Base-by-base conservation (phyloP, 176 grass and related monocot species). In the Stipa capillata region DNA sequence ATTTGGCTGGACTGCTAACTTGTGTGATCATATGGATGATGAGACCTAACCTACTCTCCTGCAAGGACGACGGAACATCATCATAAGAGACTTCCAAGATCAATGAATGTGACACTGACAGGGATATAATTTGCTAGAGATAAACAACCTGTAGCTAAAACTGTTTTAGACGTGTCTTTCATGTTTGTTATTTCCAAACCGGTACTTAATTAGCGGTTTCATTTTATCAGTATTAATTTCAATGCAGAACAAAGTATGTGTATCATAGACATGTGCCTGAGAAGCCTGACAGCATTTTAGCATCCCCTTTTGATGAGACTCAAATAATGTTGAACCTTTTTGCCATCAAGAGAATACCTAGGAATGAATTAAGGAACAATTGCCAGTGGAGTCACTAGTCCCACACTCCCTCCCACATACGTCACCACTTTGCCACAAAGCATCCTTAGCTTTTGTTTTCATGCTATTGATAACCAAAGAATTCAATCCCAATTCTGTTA, bases 1-100 rank as follows among this genome's bases (percentile, higher is more conserved):
- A 27, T 7, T 53, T 52, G 48, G 2, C 58, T 5, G 34, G 47
- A 35, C 21, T 23, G 34, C 18, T 52, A 68, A 40, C 18, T 65
- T 31, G 9, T 74, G 77, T 70, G 47, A 73, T 74, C 24, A 90
- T 87, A 17, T 68, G 14, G 51, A 87, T 82, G 77, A 76, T 69
- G 60, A 65, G 29, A 1, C 29, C 66, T 70, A n/a, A n/a, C n/a
- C n/a, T n/a, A n/a, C n/a, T n/a, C n/a, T n/a, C 24, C 45, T 44
- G 34, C 18, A 24, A 67, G 81, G 81, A 48, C 28, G 31, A 68
- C 58, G 24, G 6, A 35, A 57, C 88, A 28, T 27, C 69, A 81
- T 84, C 29, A 87, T 66, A 35, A 58, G n/a, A 73, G 7, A 18
- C 33, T 71, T 57, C 23, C 37, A 29, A 64, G 57, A 77, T 76